phyloP scores from a whole-genome alignment of 345 rosid genomes.

The sweet orange (Citrus sinensis) region DVS_A1.0 CM039164.1:28303501-28304000 shows the following conservation, averaged over 20 bases:
- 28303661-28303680: not conserved
- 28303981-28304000: not conserved
- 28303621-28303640: not conserved
- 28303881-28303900: not conserved
- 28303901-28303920: not conserved
- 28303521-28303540: not conserved
- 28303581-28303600: not conserved
- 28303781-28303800: not conserved
- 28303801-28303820: not conserved
- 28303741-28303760: not conserved
- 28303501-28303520: not conserved
- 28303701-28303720: not conserved
- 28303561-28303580: not conserved
- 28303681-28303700: not conserved
- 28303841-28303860: not conserved
- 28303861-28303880: not conserved
- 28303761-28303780: not conserved
- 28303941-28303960: not conserved
- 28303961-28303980: not conserved
- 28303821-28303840: not conserved
- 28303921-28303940: not conserved
- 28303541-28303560: not conserved
- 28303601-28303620: not conserved
- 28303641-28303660: not conserved
- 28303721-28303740: not conserved